Base-by-base conservation (phyloP, 2,329 filamentous ascomycete genomes). In the Paracoccidioides brasiliensis region DNA sequence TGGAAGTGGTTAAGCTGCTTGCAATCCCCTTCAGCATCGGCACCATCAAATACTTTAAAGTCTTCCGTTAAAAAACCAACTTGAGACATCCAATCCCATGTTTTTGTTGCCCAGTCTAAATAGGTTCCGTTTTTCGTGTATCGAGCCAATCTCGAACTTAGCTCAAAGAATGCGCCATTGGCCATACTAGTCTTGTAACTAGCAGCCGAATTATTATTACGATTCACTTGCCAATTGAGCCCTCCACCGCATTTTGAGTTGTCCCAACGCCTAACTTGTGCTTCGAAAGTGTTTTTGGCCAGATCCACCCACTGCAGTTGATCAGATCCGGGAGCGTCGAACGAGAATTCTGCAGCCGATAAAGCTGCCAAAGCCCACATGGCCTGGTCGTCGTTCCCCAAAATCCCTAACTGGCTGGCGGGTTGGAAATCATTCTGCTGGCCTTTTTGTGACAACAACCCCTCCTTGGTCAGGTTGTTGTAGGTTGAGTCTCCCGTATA, bases 161-260 rank as follows among this genome's bases (percentile, higher is more conserved):
- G 77, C 64, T 90, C 85, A 69, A 94, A 90, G 66, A 93, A 82
- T n/a, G 83, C 84, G 44, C 86, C 88, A 68, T 93, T 93, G 58
- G 83, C 84, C 62, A 90, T 81, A 14, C 83, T 79, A 72, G 91
- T 91, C 71, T 90, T 93, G 78, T 94, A 93, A 64, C 82, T 78
- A 67, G 90, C 84, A 12, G 88, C 89, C 59, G 82, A 82, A 66
- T 94, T 91, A 63, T 79, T 80, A 1, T 78, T 72, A 22, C 22
- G 22, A 67, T 84, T 90, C 61, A 95, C 89, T 73, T 95, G 88
- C 87, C 87, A 91, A 56, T 81, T 77, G 49, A 93, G 72, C 4
- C 88, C 89, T 58, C 88, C 88, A 32, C 76, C 77, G 64, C 88
- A 94, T 42, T 74, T 70, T 0, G 75, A 72, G 0, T 72, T 76